These are phyloP conservation scores for Ambrosia hybrid DNA, from an alignment of 140 eudicot genomes.

Conservation along the genomic window DNA sequence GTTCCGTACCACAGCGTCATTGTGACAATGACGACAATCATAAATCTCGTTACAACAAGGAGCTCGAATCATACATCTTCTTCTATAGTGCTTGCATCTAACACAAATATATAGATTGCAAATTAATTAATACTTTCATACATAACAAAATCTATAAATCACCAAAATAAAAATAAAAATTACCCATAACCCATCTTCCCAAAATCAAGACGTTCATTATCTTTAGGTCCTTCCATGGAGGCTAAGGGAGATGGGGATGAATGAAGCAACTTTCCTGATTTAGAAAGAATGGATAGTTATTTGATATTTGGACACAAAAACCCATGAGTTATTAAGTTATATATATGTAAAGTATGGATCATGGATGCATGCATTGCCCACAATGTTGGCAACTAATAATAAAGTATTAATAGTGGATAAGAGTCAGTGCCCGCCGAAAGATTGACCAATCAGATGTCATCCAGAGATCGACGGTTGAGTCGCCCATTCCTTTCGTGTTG, in stretches of 20 bases:
- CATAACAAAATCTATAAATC: neutral
- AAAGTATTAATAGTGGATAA: conserved; percentile 29
- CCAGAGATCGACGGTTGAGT: conserved; percentile 23
- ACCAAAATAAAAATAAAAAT: neutral
- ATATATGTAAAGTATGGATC: neutral
- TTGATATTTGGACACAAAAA: conserved; percentile 27
- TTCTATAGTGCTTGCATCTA: conserved; percentile 94
- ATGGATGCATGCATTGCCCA: conserved; percentile 2
- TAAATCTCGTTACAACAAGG: conserved; percentile 95
- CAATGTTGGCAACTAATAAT: too few relatives aligned
- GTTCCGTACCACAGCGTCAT: conserved; percentile 71
- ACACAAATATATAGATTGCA: conserved; percentile 14
- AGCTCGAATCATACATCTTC: conserved; percentile 95
- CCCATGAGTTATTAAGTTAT: neutral
- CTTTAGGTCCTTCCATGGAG: conserved; percentile 37
- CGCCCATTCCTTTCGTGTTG: neutral
- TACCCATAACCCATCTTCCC: conserved; percentile 99
- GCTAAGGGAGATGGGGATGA: conserved; percentile 26
- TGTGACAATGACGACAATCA: conserved; percentile 97
- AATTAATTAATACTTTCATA: neutral
- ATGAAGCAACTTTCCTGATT: conserved; percentile 24
- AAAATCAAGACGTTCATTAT: conserved; percentile 69
- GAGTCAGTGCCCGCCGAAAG: conserved; percentile 36
- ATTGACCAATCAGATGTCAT: conserved; percentile 34
- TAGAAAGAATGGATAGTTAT: conserved; percentile 13